Conservation (phyloP, 2,329 filamentous ascomycete genomes). For the Fusarium sp. region DNA sequence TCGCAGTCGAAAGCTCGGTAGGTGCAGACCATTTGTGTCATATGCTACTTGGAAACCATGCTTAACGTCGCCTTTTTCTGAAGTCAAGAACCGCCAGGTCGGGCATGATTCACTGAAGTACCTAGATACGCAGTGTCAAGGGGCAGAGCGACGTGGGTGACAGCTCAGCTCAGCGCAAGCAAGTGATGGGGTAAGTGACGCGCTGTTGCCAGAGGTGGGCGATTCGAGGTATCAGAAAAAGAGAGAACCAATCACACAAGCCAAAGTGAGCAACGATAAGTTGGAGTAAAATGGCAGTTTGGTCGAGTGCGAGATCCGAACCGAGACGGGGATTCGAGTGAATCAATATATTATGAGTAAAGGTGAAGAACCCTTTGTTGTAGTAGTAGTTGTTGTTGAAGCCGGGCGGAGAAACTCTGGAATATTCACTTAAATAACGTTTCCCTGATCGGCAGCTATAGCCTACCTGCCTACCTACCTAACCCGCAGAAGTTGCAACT, state of each 20-base stretch:
- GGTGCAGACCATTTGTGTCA: conserved; percentile 32
- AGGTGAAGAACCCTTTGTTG: conserved; percentile 1
- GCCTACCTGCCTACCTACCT: background rate
- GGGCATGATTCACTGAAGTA: conserved; percentile 39
- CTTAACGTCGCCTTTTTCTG: conserved; percentile 44
- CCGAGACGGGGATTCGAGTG: background rate
- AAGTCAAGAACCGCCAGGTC: conserved; percentile 31
- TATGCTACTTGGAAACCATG: conserved; percentile 32
- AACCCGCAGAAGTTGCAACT: conserved; percentile 1
- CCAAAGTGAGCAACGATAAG: background rate
- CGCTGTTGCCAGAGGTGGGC: background rate
- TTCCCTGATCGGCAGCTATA: background rate
- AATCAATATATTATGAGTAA: background rate
- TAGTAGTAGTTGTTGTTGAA: conserved; percentile 10
- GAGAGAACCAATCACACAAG: background rate
- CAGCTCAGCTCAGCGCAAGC: background rate
- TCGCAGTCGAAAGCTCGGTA: background rate
- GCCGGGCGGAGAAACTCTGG: conserved; percentile 31
- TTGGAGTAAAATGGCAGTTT: background rate
- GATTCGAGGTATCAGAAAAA: background rate
- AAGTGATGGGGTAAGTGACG: background rate
- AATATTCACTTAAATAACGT: conserved; percentile 2
- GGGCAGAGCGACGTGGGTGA: conserved; percentile 8
- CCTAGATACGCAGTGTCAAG: conserved; percentile 1
- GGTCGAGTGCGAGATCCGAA: background rate